Evolutionary conservation across 805 yeast species (phyloP).

Genomic region (Metschnikowia koreensis): DNA sequence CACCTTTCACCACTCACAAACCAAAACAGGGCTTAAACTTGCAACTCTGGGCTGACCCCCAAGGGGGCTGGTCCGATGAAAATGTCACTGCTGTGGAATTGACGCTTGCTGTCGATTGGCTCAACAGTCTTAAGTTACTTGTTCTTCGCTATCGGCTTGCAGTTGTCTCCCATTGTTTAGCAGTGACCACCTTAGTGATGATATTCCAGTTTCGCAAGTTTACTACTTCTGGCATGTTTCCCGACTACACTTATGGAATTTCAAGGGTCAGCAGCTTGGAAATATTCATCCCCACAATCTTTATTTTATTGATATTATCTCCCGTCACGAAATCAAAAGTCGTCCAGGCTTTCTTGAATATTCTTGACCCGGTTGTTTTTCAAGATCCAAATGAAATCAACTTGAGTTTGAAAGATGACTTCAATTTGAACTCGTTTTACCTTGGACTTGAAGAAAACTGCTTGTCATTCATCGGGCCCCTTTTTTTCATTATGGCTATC

Average conservation of each 20-base stretch:
- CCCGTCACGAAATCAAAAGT: constrained; percentile 32
- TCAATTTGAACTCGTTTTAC: constrained; percentile 54
- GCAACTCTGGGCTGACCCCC: constrained; percentile 48
- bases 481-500: constrained; percentile 49
- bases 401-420: constrained; percentile 32
- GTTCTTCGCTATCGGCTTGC: constrained; percentile 77
- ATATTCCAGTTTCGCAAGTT: constrained; percentile 51
- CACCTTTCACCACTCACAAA: constrained; percentile 45
- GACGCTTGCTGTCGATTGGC: constrained; percentile 48
- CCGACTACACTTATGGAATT: constrained; percentile 39
- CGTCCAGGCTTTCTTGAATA: constrained; percentile 39
- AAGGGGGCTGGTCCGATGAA: constrained; percentile 19
- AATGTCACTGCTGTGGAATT: constrained; percentile 33
- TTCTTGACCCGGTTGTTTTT: constrained; percentile 54
- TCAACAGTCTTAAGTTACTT: constrained; percentile 62
- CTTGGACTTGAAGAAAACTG: constrained; percentile 62
- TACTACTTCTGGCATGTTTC: constrained; percentile 26
- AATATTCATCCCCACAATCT: constrained; percentile 21
- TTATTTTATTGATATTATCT: constrained; percentile 35
- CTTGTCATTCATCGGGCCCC: constrained; percentile 57
- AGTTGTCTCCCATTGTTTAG: constrained; percentile 66
- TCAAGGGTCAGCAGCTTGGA: constrained; percentile 20
- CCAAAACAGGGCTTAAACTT: constrained; percentile 22
- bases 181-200: constrained; percentile 51
- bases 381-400: constrained; percentile 46